Conservation (phyloP, 2,329 filamentous ascomycete species). For the Fonsecaea multimorphosa region DNA sequence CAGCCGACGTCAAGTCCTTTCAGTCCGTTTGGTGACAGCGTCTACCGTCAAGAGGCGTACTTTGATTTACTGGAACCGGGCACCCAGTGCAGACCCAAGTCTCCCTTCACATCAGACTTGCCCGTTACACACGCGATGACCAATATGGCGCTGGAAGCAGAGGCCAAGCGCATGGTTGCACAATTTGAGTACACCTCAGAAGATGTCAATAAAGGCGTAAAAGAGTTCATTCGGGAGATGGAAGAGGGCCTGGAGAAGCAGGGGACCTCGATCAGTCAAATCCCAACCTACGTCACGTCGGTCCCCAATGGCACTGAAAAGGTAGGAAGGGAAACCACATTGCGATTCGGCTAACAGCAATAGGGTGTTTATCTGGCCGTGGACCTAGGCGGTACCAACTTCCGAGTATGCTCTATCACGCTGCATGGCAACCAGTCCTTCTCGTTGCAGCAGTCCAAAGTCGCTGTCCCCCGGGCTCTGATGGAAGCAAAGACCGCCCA, state of each 20-base stretch:
- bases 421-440: constrained; percentile 95
- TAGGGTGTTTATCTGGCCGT: constrained; percentile 95
- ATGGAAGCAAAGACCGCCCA: constrained; percentile 87
- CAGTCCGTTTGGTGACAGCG: constrained; percentile 40
- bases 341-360: constrained; percentile 21
- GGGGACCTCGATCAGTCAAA: constrained; percentile 86
- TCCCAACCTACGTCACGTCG: constrained; percentile 93
- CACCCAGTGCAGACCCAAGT: constrained; percentile 40
- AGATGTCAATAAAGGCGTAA: constrained; percentile 78
- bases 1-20: constrained; percentile 21
- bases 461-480: constrained; percentile 84
- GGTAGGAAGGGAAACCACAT: constrained; percentile 57
- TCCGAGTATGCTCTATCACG: constrained; percentile 93
- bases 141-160: constrained; percentile 58
- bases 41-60: constrained; percentile 40
- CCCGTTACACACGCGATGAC: constrained; percentile 35
- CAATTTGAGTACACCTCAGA: constrained; percentile 85
- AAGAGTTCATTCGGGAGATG: constrained; percentile 88
- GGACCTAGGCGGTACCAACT: constrained; percentile 97
- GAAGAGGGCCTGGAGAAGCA: constrained; percentile 80
- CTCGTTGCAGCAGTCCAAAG: constrained; percentile 89
- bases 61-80: constrained; percentile 40
- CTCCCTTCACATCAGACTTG: constrained; percentile 37
- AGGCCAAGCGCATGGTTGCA: constrained; percentile 78
- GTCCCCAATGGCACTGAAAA: constrained; percentile 98